phyloP scores from a whole-genome alignment of 306 rosid genomes.

The Prinsepia uniflora region DNA sequence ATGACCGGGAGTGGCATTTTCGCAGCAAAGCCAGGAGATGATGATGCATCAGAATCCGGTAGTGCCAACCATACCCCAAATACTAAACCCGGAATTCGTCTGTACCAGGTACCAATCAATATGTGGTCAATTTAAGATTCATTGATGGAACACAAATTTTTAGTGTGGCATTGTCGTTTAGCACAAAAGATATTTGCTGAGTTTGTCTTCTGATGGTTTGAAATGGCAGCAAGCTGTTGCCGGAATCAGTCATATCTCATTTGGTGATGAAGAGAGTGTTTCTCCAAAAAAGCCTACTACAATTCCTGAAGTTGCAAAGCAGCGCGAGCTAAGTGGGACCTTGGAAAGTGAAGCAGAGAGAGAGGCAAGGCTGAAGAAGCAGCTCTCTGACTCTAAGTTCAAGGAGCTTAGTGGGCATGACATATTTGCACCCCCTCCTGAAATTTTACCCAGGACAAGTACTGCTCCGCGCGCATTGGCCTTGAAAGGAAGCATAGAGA shows the following conservation, averaged over 20 bases:
- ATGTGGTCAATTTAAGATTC: not conserved
- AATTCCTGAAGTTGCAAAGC: slow-evolving; percentile 92
- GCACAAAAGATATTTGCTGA: slow-evolving; percentile 9
- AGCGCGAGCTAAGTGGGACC: slow-evolving; percentile 93
- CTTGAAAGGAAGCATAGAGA: slow-evolving; percentile 78
- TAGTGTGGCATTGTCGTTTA: not conserved
- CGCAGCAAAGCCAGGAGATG: slow-evolving; percentile 49
- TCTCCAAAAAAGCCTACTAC: slow-evolving; percentile 75
- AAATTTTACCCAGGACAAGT: slow-evolving; percentile 74
- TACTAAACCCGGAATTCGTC: slow-evolving; percentile 60
- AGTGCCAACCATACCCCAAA: slow-evolving; percentile 45
- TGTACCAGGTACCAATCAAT: slow-evolving; percentile 75
- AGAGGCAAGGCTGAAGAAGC: slow-evolving; percentile 68
- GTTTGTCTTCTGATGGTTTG: slow-evolving; percentile 18
- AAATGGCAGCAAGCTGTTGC: slow-evolving; percentile 70
- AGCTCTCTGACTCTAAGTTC: slow-evolving; percentile 88
- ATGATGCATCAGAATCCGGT: slow-evolving; percentile 54
- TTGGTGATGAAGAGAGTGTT: slow-evolving; percentile 70
- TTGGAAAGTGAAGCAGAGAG: slow-evolving; percentile 75
- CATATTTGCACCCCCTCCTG: slow-evolving; percentile 97
- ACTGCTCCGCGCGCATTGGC: slow-evolving; percentile 65
- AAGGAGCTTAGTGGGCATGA: slow-evolving; percentile 90
- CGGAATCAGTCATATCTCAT: slow-evolving; percentile 95
- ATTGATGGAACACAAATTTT: not conserved
- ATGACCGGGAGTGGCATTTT: slow-evolving; percentile 98